These are phyloP conservation scores for Auxenochlorella protothecoides DNA, from an alignment of 139 green algal genomes.

Conservation along the genomic window DNA sequence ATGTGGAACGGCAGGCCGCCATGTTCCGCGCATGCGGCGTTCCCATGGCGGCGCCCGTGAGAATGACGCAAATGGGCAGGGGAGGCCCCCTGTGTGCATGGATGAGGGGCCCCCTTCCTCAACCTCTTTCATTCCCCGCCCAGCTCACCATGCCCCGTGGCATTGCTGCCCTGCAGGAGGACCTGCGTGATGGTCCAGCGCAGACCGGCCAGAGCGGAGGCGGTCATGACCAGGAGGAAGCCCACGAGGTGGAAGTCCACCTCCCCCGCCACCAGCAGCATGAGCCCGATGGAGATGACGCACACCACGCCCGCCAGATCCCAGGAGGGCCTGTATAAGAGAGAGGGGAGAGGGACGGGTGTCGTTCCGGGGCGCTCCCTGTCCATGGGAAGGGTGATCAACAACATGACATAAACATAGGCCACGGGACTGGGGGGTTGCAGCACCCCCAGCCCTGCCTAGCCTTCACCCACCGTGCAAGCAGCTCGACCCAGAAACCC, in stretches of 20 bases:
- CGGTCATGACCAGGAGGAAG: slow-evolving; percentile 82
- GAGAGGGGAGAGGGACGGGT: neutral
- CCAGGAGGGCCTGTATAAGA: slow-evolving; percentile 48
- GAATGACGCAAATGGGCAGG: no score
- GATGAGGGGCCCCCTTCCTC: no score
- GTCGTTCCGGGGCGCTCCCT: no score
- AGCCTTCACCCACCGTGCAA: neutral
- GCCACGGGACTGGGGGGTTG: neutral
- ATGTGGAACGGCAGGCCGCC: no score
- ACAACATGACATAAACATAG: neutral
- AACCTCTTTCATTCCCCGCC: neutral
- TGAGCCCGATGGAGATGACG: slow-evolving; percentile 71
- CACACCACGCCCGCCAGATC: slow-evolving; percentile 60
- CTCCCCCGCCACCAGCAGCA: slow-evolving; percentile 81
- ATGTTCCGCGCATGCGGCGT: no score
- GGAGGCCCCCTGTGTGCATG: no score
- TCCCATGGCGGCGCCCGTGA: no score
- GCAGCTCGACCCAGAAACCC: slow-evolving; percentile 18
- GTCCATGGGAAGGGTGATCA: neutral
- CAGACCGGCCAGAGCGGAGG: slow-evolving; percentile 61
- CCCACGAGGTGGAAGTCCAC: slow-evolving; percentile 70
- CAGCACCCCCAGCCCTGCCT: neutral
- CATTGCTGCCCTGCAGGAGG: slow-evolving; percentile 48
- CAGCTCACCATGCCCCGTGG: slow-evolving; percentile 7
- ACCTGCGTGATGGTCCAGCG: slow-evolving; percentile 88